A percentile compares a stretch with the other conserved stretches of the same genome.
Evolutionary conservation across 2,329 filamentous ascomycete species (phyloP).

Genomic region (Sporothrix brunneoviolacea): DNA sequence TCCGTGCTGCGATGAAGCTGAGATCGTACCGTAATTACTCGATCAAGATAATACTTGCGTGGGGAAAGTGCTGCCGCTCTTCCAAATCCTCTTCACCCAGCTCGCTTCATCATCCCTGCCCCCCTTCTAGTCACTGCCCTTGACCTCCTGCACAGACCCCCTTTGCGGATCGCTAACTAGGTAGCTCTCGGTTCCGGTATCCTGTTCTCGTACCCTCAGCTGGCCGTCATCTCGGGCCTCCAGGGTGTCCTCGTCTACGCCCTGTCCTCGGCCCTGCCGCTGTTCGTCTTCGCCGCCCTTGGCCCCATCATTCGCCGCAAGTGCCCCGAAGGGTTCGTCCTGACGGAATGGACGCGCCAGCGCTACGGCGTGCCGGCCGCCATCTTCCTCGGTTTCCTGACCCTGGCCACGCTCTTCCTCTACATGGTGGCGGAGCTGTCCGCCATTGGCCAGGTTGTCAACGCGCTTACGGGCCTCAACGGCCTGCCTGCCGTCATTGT

Average conservation of each 20-base stretch:
- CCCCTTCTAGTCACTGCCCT: constrained; percentile 5
- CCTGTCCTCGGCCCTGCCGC: constrained; percentile 62
- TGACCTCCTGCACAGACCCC: constrained; percentile 11
- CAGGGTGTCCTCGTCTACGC: constrained; percentile 75
- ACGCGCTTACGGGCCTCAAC: constrained; percentile 65
- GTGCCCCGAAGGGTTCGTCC: constrained; percentile 75
- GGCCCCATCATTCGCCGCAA: constrained; percentile 72
- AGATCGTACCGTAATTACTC: constrained; percentile 94
- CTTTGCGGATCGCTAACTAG: constrained; percentile 34
- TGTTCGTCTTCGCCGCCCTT: constrained; percentile 67
- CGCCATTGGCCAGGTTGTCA: constrained; percentile 72
- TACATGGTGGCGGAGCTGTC: constrained; percentile 85
- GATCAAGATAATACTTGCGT: constrained; percentile 99
- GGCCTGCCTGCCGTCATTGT: constrained; percentile 71
- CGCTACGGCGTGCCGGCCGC: constrained; percentile 64
- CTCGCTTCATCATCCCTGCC: constrained; percentile 9
- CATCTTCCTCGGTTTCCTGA: constrained; percentile 70
- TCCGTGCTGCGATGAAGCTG: constrained; percentile 58
- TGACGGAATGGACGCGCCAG: constrained; percentile 79
- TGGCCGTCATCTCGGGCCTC: constrained; percentile 70
- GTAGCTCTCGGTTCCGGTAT: constrained; percentile 78
- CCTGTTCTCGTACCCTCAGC: constrained; percentile 73
- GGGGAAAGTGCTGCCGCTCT: constrained; percentile 93
- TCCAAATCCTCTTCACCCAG: constrained; percentile 7
- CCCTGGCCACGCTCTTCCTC: constrained; percentile 72